phyloP scores from a whole-genome alignment of 2,329 filamentous ascomycete genomes.

The Neonectria neomacrospora region DNA sequence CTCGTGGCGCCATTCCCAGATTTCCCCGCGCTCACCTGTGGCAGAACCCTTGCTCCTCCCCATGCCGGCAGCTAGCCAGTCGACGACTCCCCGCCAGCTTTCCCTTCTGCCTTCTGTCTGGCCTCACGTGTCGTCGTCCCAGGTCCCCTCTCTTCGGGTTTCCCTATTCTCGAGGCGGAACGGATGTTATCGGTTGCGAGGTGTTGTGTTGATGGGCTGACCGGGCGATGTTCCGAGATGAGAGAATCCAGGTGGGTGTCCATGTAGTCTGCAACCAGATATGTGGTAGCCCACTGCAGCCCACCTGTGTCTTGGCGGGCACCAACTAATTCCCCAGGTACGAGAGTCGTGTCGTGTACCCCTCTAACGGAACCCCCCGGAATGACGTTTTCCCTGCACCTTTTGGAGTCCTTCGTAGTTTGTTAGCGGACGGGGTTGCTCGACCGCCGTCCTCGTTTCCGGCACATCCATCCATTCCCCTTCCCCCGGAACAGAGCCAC shows the following conservation, averaged over 20 bases:
- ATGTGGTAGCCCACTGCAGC: background rate
- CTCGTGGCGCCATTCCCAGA: constrained; percentile 19
- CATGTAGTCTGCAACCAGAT: too few relatives aligned
- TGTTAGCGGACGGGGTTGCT: background rate
- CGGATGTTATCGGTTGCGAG: constrained; percentile 18
- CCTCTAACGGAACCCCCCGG: constrained; percentile 27
- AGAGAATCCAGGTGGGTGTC: constrained; percentile 6
- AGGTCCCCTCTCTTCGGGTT: background rate
- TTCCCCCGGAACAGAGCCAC: background rate
- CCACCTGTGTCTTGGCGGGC: background rate
- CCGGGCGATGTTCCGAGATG: constrained; percentile 14
- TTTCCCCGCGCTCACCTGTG: constrained; percentile 13
- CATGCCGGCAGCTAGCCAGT: constrained; percentile 9
- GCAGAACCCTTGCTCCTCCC: constrained; percentile 1
- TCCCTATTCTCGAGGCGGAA: background rate
- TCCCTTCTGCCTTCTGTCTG: background rate
- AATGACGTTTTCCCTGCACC: constrained; percentile 26
- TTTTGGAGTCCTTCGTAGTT: background rate
- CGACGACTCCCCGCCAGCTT: background rate
- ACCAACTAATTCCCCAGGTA: constrained; percentile 9
- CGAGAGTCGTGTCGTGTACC: constrained; percentile 10
- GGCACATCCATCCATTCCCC: constrained; percentile 8
- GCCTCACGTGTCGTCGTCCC: constrained; percentile 10
- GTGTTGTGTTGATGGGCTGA: constrained; percentile 28
- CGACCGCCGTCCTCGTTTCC: background rate